Conservation (phyloP, 176 grass and related monocot genomes). For the Carex kokanica region DNA sequence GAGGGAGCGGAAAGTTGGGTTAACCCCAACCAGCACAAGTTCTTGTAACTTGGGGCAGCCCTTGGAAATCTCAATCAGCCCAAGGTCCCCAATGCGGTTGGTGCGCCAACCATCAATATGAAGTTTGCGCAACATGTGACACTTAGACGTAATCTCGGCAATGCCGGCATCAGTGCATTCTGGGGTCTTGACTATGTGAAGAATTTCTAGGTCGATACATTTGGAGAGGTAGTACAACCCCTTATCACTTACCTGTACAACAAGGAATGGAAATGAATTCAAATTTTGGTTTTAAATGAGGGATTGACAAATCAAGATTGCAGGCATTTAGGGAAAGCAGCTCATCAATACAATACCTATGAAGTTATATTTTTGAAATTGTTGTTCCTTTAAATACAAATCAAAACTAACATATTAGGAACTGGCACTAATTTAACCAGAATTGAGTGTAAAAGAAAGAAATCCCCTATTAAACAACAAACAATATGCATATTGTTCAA, state of each 20-base stretch:
- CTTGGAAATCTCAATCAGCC: slow-evolving; percentile 47
- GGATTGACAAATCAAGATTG: neutral
- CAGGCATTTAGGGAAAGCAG: neutral
- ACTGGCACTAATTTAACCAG: neutral
- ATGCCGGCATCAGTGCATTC: slow-evolving; percentile 87
- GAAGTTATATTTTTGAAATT: neutral
- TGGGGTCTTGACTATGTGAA: slow-evolving; percentile 84
- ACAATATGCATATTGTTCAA: neutral
- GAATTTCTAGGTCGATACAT: slow-evolving; percentile 51
- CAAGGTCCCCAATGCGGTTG: slow-evolving; percentile 70
- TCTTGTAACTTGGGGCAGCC: slow-evolving; percentile 79
- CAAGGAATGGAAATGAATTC: neutral
- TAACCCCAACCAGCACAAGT: slow-evolving; percentile 82
- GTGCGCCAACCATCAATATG: slow-evolving; percentile 95
- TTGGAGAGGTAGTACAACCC: slow-evolving; percentile 44
- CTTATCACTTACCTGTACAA: slow-evolving; percentile 55
- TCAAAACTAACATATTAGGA: neutral
- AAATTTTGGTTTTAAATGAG: neutral
- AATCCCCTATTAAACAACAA: neutral
- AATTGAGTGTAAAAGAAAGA: neutral
- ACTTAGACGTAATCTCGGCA: slow-evolving; percentile 53
- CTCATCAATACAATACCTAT: neutral
- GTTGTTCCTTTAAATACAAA: neutral
- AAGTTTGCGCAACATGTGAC: slow-evolving; percentile 74
- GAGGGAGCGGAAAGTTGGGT: slow-evolving; percentile 55